These are phyloP conservation scores for Cucurbita maxima DNA, from an alignment of 306 rosid genomes.

Conservation along the genomic window DNA sequence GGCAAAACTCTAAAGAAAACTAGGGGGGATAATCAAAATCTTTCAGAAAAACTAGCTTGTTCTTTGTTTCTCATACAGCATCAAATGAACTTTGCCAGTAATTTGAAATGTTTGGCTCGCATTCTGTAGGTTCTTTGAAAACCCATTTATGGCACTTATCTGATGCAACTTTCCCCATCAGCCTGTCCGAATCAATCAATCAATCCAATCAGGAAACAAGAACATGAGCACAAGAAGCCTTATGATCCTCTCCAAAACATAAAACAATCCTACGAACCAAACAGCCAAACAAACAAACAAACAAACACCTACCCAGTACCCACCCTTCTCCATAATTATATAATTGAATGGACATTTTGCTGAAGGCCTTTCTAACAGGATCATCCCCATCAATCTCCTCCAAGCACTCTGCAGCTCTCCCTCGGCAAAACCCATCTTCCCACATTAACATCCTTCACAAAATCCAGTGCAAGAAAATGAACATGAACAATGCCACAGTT, in stretches of 20 bases:
- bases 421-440: conserved; percentile 99
- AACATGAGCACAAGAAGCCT: background rate
- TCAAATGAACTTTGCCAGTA: conserved; percentile 99
- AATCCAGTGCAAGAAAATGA: background rate
- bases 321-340: conserved; percentile 99
- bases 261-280: background rate
- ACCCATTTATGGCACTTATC: conserved; percentile 99
- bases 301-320: conserved; percentile 86
- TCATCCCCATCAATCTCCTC: conserved; percentile 89
- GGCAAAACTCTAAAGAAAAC: background rate
- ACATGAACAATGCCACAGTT: background rate
- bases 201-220: background rate
- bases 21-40: background rate
- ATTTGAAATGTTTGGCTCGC: conserved; percentile 92
- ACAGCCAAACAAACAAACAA: conserved; percentile 1
- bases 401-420: conserved; percentile 54
- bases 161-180: conserved; percentile 99
- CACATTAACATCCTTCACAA: conserved; percentile 94
- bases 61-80: conserved; percentile 45
- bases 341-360: conserved; percentile 98
- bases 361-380: conserved; percentile 83
- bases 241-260: background rate
- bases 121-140: conserved; percentile 93
- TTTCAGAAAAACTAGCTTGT: background rate
- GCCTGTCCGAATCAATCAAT: conserved; percentile 28